Conservation (phyloP, 2,329 filamentous ascomycete genomes). For the Drechslerella coelobrocha region DNA sequence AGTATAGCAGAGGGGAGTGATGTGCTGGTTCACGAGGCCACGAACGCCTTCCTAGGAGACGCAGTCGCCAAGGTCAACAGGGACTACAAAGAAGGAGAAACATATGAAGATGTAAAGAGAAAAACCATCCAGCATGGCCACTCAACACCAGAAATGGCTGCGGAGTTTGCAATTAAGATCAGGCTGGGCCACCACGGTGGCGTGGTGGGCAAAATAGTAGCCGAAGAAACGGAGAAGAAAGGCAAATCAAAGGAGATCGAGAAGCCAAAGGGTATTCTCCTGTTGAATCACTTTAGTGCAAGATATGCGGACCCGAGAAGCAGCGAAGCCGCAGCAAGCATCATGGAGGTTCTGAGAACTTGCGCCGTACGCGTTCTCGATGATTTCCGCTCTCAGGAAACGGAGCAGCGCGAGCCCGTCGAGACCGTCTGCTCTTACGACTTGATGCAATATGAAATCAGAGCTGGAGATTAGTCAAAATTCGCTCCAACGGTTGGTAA, state of each 20-base stretch:
- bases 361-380: neutral
- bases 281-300: constrained; percentile 54
- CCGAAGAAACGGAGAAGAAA: constrained; percentile 13
- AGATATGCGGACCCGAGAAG: constrained; percentile 53
- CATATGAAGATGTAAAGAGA: constrained; percentile 50
- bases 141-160: constrained; percentile 54
- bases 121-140: constrained; percentile 51
- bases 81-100: constrained; percentile 49
- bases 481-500: no score
- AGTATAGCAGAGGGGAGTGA: constrained; percentile 50
- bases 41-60: constrained; percentile 52
- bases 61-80: constrained; percentile 27
- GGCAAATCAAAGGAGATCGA: constrained; percentile 23
- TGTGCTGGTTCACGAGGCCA: constrained; percentile 54
- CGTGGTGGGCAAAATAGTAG: constrained; percentile 17
- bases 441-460: constrained; percentile 40
- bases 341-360: constrained; percentile 25
- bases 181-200: constrained; percentile 35
- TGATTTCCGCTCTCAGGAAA: neutral
- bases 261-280: constrained; percentile 37
- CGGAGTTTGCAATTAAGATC: constrained; percentile 50
- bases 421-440: constrained; percentile 40
- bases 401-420: neutral
- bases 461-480: constrained; percentile 34
- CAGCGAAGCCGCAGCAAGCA: constrained; percentile 19